phyloP scores from a whole-genome alignment of 2,329 filamentous ascomycete genomes.

The Talaromyces atroroseus region DNA sequence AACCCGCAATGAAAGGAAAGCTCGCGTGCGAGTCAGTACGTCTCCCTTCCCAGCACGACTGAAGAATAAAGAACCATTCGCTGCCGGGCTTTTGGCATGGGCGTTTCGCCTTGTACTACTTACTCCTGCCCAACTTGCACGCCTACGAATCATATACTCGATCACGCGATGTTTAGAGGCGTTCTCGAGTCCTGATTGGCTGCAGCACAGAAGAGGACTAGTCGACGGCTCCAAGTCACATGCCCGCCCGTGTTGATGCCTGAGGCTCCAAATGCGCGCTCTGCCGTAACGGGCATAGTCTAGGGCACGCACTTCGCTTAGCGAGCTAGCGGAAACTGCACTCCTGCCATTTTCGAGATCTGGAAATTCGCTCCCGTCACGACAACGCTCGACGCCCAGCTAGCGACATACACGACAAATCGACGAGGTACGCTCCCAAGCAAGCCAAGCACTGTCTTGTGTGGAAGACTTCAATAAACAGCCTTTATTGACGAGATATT shows the following conservation, averaged over 20 bases:
- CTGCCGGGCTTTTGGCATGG: neutral
- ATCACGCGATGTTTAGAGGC: too few relatives aligned
- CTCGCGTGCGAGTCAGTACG: neutral
- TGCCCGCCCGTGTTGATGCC: neutral
- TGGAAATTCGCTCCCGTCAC: constrained; percentile 37
- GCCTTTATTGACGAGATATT: constrained; percentile 9
- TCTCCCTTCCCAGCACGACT: neutral
- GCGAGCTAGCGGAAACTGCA: constrained; percentile 30
- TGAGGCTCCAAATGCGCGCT: neutral
- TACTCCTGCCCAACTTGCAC: too few relatives aligned
- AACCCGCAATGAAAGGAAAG: neutral
- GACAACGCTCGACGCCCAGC: constrained; percentile 40
- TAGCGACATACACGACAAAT: constrained; percentile 37
- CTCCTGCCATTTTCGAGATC: constrained; percentile 28
- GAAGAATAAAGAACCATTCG: neutral
- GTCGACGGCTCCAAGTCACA: too few relatives aligned
- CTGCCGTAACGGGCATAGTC: constrained; percentile 7
- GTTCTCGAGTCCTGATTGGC: too few relatives aligned
- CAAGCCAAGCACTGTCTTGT: too few relatives aligned
- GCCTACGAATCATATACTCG: neutral
- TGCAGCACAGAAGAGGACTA: too few relatives aligned
- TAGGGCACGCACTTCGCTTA: constrained; percentile 24
- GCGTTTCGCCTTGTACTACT: neutral
- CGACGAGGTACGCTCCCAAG: constrained; percentile 37
- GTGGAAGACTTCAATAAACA: neutral